phyloP scores from a whole-genome alignment of 441 rosid genomes.

The Erysimum cheiri region DNA sequence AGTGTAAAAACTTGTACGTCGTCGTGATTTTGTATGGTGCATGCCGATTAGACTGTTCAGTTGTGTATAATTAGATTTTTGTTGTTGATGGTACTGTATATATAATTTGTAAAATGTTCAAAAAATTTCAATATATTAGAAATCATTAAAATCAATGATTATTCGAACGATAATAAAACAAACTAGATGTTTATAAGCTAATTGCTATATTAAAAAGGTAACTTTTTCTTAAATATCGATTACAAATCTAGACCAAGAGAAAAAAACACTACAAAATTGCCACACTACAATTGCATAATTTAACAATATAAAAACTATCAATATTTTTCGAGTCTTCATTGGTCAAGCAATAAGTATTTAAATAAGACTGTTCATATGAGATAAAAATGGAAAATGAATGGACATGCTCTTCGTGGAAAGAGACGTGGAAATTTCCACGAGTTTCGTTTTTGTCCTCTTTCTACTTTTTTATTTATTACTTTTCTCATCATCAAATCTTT shows the following conservation, averaged over 20 bases:
- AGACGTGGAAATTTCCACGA: constrained; percentile 34
- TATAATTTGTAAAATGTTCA: background rate
- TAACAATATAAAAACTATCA: background rate
- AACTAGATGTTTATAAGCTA: no score
- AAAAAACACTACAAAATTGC: constrained; percentile 20
- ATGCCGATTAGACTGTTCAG: constrained; percentile 20
- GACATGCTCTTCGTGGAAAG: constrained; percentile 40
- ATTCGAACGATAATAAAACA: no score
- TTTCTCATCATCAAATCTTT: background rate
- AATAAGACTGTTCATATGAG: constrained; percentile 12
- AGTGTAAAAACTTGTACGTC: background rate
- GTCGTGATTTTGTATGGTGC: constrained; percentile 13
- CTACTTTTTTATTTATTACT: background rate
- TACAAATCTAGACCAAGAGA: constrained; percentile 8
- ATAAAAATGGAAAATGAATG: constrained; percentile 28
- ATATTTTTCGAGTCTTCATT: constrained; percentile 27
- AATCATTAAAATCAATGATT: no score
- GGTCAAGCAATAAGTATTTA: constrained; percentile 30
- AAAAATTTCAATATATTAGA: background rate
- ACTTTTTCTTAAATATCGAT: no score
- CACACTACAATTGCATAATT: background rate
- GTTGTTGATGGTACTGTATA: background rate
- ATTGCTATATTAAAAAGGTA: no score
- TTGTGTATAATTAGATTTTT: background rate
- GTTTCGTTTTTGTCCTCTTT: constrained; percentile 32